These are phyloP conservation scores for Lasiosphaeris hirsuta DNA, from an alignment of 495 filamentous ascomycete genomes.

Conservation along the genomic window DNA sequence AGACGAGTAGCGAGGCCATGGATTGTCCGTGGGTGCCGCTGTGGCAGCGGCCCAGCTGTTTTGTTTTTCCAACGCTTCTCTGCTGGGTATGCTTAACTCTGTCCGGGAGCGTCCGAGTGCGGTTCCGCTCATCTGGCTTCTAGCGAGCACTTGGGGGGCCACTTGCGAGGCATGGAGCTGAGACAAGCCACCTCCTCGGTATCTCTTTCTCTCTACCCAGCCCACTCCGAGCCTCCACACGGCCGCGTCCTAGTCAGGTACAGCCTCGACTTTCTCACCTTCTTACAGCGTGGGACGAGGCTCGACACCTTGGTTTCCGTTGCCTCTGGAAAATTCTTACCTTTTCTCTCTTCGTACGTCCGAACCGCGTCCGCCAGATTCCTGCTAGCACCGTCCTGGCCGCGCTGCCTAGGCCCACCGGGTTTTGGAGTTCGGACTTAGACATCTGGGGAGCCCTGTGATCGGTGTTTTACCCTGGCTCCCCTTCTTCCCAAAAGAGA, in stretches of 20 bases:
- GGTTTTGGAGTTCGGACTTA: conserved; percentile 13
- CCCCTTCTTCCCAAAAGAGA: conserved; percentile 19
- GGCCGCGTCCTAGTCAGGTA: conserved; percentile 20
- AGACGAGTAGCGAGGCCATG: conserved; percentile 16
- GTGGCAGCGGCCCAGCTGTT: conserved; percentile 9
- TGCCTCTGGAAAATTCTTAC: no score
- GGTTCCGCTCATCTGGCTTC: conserved; percentile 1
- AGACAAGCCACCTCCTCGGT: conserved; percentile 38
- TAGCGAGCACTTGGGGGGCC: conserved; percentile 20
- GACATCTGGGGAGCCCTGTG: conserved; percentile 22
- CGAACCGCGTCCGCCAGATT: neutral
- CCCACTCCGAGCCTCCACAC: conserved; percentile 18
- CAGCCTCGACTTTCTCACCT: conserved; percentile 18
- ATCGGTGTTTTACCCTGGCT: conserved; percentile 27
- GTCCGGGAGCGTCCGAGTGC: conserved; percentile 7
- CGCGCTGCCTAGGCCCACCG: neutral
- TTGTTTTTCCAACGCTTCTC: conserved; percentile 3
- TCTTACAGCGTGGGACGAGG: neutral
- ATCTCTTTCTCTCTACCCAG: conserved; percentile 20
- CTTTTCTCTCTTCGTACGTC: neutral
- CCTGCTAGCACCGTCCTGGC: neutral
- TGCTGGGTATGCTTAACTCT: neutral
- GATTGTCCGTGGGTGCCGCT: conserved; percentile 12
- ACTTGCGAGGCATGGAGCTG: conserved; percentile 19
- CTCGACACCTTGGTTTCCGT: neutral